phyloP scores from a whole-genome alignment of 2,329 filamentous ascomycete species.

The Fusarium pilosicola region DNA sequence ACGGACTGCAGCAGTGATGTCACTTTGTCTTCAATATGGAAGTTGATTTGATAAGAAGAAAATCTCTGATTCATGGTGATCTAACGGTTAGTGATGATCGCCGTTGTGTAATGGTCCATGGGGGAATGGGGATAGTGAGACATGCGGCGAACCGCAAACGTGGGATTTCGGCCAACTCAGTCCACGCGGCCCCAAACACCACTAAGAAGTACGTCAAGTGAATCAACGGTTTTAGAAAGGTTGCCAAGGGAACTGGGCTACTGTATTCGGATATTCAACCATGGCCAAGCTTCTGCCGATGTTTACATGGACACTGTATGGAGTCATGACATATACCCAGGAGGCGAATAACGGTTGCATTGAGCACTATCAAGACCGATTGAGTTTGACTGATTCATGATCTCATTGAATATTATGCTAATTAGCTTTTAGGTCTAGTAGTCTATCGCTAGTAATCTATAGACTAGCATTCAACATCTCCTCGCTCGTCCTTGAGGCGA shows the following conservation, averaged over 20 bases:
- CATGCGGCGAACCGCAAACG: background rate
- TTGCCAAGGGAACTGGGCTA: background rate
- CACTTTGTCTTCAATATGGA: background rate
- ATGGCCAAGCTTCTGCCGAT: background rate
- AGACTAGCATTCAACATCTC: background rate
- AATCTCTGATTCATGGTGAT: background rate
- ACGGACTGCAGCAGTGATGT: background rate
- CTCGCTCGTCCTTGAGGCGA: conserved; percentile 2
- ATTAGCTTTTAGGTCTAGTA: background rate
- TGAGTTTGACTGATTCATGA: background rate
- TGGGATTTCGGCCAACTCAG: background rate
- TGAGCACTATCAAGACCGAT: background rate
- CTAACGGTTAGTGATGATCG: background rate
- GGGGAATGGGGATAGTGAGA: background rate
- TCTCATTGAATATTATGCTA: background rate
- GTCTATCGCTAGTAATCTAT: background rate
- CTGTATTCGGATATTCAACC: background rate
- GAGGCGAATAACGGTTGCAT: background rate
- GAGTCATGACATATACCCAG: background rate
- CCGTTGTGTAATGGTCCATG: background rate
- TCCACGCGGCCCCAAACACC: background rate
- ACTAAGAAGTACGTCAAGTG: too few species aligned
- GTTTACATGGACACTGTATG: background rate
- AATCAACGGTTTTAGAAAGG: background rate
- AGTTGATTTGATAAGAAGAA: background rate